Evolutionary conservation across 805 yeast genomes (phyloP).

Genomic region (Scheffersomyces ergatensis): DNA sequence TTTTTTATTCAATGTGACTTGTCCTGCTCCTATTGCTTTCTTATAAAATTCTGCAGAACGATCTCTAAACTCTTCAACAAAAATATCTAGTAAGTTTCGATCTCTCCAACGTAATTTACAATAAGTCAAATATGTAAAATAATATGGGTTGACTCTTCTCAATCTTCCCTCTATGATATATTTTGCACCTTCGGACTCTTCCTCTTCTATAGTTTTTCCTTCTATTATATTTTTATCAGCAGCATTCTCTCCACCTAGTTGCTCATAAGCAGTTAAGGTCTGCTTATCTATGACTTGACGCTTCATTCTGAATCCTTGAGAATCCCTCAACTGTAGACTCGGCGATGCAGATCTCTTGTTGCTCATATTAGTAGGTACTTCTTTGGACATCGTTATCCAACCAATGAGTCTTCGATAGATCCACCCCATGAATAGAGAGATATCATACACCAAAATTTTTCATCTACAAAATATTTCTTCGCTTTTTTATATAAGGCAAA

Average conservation of each 20-base stretch:
- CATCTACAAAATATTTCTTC: too few species aligned
- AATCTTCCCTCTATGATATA: slow-evolving; percentile 58
- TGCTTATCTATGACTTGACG: slow-evolving; percentile 44
- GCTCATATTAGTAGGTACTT: not conserved
- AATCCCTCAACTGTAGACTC: slow-evolving; percentile 29
- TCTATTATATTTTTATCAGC: slow-evolving; percentile 18
- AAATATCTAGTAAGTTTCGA: slow-evolving; percentile 75
- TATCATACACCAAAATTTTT: too few species aligned
- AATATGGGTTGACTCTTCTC: slow-evolving; percentile 80
- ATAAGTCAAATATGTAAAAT: slow-evolving; percentile 83
- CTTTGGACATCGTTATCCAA: too few species aligned
- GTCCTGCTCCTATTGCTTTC: slow-evolving; percentile 51
- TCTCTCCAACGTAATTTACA: slow-evolving; percentile 93
- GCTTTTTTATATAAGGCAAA: too few species aligned
- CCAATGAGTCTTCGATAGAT: too few species aligned
- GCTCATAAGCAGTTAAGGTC: slow-evolving; percentile 39
- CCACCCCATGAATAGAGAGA: too few species aligned
- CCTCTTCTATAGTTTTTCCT: slow-evolving; percentile 45
- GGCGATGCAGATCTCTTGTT: slow-evolving; percentile 8
- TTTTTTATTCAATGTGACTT: slow-evolving; percentile 68
- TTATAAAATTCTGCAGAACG: slow-evolving; percentile 65
- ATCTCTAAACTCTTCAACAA: slow-evolving; percentile 82
- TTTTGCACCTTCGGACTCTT: slow-evolving; percentile 56
- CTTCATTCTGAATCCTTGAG: slow-evolving; percentile 46
- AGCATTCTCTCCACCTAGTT: slow-evolving; percentile 31